Conservation (phyloP, 768 basidiomycete genomes). For the Podaxis carcinomalis region DNA sequence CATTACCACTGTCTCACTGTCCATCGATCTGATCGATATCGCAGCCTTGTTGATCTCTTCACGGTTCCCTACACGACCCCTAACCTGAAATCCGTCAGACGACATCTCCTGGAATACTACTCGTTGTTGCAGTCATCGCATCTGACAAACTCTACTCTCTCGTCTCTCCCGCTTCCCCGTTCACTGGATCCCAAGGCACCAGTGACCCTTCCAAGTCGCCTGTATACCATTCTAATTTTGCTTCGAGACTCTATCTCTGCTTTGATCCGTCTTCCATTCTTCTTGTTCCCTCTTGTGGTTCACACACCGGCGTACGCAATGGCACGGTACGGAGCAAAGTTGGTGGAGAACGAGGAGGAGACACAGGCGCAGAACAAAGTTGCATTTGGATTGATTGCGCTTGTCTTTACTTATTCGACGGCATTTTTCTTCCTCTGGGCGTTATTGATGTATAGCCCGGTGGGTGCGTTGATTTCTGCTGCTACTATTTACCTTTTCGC, state of each 20-base stretch:
- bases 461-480: constrained; percentile 71
- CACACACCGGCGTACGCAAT: constrained; percentile 85
- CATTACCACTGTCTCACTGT: constrained; percentile 1
- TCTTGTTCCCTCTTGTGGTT: constrained; percentile 79
- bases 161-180: constrained; percentile 78
- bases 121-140: constrained; percentile 78
- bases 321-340: constrained; percentile 65
- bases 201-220: constrained; percentile 77
- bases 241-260: constrained; percentile 72
- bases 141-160: constrained; percentile 82
- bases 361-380: constrained; percentile 97
- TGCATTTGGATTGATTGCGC: constrained; percentile 75
- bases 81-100: constrained; percentile 58
- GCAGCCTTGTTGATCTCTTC: constrained; percentile 85
- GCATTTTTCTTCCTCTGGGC: constrained; percentile 87
- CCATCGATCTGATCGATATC: constrained; percentile 13
- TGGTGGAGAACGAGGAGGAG: constrained; percentile 86
- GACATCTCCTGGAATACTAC: constrained; percentile 80
- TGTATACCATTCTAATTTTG: constrained; percentile 75
- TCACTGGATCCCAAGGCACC: constrained; percentile 75
- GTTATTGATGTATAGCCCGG: constrained; percentile 67
- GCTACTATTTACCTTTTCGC: constrained; percentile 72
- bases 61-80: constrained; percentile 59
- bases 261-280: constrained; percentile 80
- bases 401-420: constrained; percentile 75